Evolutionary conservation across 257 asterid genomes (phyloP), one percentile per base, ranked within the genome.

Genomic region (Ocimum tenuiflorum): DNA sequence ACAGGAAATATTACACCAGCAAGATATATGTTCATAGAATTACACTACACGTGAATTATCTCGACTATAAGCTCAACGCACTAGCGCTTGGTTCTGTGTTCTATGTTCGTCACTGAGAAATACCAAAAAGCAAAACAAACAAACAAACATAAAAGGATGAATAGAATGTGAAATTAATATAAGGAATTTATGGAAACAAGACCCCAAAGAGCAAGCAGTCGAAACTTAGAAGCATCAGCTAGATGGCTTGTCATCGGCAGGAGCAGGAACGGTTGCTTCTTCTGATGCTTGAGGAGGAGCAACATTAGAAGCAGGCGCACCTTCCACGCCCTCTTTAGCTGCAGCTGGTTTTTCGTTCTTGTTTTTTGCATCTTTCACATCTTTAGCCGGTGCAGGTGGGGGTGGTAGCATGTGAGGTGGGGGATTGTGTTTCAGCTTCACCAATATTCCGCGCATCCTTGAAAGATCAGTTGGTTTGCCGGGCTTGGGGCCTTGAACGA

Each of bases 391-490:
- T 48, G 96, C 36, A 45, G 95, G 97, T 50, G 97, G 89, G 64
- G 94, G 95, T 22, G 97, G 95, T 20, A 87, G 35, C 97, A 90
- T 90, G 81, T 90, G 95, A 14, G 95, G 85, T 3, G 97, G 97
- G 51, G 95, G 92, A 10, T 83, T 90, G 77, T 88, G 97, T 82
- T 90, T 90, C 65, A 90, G 92, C 87, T 86, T 90, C 82, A 88
- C 78, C 61, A 90, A 65, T 54, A 90, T 79, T 45, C 88, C 90
- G 22, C 97, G 97, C 97, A 90, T 83, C 81, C 95, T 84, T 1
- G 97, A 85, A 65, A 90, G 90, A 14, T 90, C 97, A 3, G 97
- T 90, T 18, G 97, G 97, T 75, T 90, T 90, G 33, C 97, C 97
- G 3, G 97, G 97, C 64, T 90, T 90, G 17, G 97, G 97, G 17